A percentile compares a stretch with the other conserved stretches of the same genome.
Conservation (phyloP, 805 yeast genomes). For the Sugiyamaella marilandica region DNA sequence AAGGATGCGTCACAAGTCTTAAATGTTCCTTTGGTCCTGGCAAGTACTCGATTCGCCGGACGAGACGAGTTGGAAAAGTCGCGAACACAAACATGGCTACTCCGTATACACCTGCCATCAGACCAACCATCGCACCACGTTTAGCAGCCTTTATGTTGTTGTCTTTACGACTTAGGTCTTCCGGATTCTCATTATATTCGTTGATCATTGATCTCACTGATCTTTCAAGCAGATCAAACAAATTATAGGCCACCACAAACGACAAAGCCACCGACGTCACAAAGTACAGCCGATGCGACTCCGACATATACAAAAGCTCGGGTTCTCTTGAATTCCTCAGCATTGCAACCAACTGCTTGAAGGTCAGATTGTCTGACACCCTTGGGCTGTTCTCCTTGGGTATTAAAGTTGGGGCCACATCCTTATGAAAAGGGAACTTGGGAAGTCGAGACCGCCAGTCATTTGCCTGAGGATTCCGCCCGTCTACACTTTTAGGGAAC, state of each 20-base stretch:
- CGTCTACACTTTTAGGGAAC: constrained; percentile 17
- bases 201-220: constrained; percentile 47
- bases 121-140: constrained; percentile 36
- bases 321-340: constrained; percentile 54
- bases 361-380: constrained; percentile 50
- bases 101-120: constrained; percentile 34
- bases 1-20: constrained; percentile 67
- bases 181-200: constrained; percentile 49
- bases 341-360: constrained; percentile 58
- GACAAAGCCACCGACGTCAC: constrained; percentile 65
- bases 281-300: constrained; percentile 75
- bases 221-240: constrained; percentile 50
- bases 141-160: constrained; percentile 35
- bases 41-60: constrained; percentile 71
- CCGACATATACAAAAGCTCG: constrained; percentile 76
- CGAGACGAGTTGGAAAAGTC: constrained; percentile 61
- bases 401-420: constrained; percentile 57
- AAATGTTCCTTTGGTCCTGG: constrained; percentile 51
- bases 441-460: constrained; percentile 58
- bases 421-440: constrained; percentile 59
- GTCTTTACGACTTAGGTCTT: constrained; percentile 40
- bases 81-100: constrained; percentile 43
- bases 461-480: constrained; percentile 34
- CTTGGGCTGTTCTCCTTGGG: constrained; percentile 78
- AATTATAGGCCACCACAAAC: constrained; percentile 62